Evolutionary conservation across 495 filamentous ascomycete species (phyloP), one percentile per base, ranked within the genome.

Genomic region (Entonaema liquescens): DNA sequence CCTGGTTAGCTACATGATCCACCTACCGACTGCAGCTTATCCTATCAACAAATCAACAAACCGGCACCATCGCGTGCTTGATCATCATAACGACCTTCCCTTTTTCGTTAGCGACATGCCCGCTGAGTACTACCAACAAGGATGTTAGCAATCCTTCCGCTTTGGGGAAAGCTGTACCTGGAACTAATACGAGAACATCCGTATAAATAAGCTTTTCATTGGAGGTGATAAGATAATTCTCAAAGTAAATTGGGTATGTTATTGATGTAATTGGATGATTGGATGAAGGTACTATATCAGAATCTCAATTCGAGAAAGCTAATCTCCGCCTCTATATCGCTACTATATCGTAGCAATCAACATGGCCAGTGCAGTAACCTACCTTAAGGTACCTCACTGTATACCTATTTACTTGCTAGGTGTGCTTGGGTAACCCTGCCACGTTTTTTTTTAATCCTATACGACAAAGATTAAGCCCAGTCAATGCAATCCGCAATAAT

Each of bases 81-180:
- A 57, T 47, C 50, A 62, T 62, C 62, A n/a, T 58, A 56, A 25
- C 42, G 62, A 71, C 68, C 68, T 71, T 71, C 66, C 68, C 52
- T 15, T 58, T 71, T 71, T 47, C 25, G 67, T 44, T 31, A 28
- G 35, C 25, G 67, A 59, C 55, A 12, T 47, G 44, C 64, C 21
- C 17, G 42, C 9, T 11, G 52, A 55, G 36, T 28, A 36, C 21
- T 53, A 68, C 28, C 36, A 17, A 44, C 59, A 62, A 44, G 59
- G 54, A 35, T 62, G 23, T 53, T 28, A 38, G 42, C 21, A 49
- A 68, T 63, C 60, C 67, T 69, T 59, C 67, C 67, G 44, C 19
- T 59, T 69, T 69, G 6, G 60, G 60, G 26, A 47, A 64, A 53
- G 59, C 19, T 35, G 35, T 59, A 28, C 26, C 52, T 31, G 29